phyloP scores from a whole-genome alignment of 2,329 filamentous ascomycete genomes.

The Clonostachys chloroleuca region DNA sequence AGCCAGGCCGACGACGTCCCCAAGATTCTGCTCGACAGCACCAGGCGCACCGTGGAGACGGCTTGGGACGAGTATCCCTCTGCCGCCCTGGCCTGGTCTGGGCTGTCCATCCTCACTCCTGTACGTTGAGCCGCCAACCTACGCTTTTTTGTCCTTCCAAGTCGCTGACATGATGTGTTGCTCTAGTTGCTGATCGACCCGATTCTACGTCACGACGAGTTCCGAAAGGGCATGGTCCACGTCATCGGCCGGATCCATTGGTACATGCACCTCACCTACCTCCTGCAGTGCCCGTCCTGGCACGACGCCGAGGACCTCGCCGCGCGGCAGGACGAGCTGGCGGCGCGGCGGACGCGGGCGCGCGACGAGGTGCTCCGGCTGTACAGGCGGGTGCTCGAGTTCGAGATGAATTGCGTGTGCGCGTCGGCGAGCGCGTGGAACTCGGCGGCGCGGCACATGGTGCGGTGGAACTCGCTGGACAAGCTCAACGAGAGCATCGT shows the following conservation, averaged over 20 bases:
- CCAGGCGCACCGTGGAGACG: conserved; percentile 16
- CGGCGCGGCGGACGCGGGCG: conserved; percentile 8
- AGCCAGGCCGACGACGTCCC: conserved; percentile 19
- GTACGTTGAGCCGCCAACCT: conserved; percentile 11
- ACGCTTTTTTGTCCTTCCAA: background rate
- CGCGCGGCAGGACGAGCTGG: conserved; percentile 12
- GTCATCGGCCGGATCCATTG: conserved; percentile 23
- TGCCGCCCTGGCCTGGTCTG: conserved; percentile 25
- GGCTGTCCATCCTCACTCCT: conserved; percentile 28
- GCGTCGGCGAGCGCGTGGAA: conserved; percentile 29
- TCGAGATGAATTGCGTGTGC: conserved; percentile 33
- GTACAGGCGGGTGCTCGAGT: conserved; percentile 25
- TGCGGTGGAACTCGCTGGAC: conserved; percentile 23
- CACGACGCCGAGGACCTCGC: conserved; percentile 8
- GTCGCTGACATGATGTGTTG: background rate
- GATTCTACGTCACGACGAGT: conserved; percentile 21
- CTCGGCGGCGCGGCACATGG: conserved; percentile 25
- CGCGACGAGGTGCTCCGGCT: conserved; percentile 16
- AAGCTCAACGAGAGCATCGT: conserved; percentile 15
- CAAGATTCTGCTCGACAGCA: conserved; percentile 16
- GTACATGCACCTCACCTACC: conserved; percentile 23
- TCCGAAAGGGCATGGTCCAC: conserved; percentile 20
- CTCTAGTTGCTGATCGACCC: conserved; percentile 25
- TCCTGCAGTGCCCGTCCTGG: conserved; percentile 11
- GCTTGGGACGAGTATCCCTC: conserved; percentile 16